Percentiles rank a stretch among this genome's conserved stretches.
Evolutionary conservation across 148 eudicot genomes (phyloP).

Genomic region (Chenopodium berlandieri): DNA sequence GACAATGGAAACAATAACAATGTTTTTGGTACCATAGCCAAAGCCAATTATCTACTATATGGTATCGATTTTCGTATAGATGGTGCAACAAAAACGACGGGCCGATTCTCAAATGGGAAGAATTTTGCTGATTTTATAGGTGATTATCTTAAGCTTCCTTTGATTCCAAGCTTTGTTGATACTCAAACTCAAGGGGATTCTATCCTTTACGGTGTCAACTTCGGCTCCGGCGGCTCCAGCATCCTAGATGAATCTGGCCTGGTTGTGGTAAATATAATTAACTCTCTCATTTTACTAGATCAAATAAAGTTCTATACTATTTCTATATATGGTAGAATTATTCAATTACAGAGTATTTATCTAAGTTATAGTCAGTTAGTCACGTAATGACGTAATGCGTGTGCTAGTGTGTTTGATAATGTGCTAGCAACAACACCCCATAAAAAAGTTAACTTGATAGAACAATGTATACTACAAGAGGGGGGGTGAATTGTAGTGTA

Average conservation of each 20-base stretch:
- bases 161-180: constrained; percentile 28
- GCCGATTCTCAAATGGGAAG: constrained; percentile 37
- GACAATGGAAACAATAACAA: constrained; percentile 44
- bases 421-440: too few relatives aligned
- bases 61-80: constrained; percentile 31
- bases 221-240: constrained; percentile 39
- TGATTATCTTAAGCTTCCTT: constrained; percentile 28
- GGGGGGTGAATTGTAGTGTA: too few relatives aligned
- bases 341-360: too few relatives aligned
- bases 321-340: too few relatives aligned
- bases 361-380: too few relatives aligned
- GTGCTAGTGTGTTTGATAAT: not conserved
- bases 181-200: constrained; percentile 11
- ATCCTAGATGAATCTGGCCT: constrained; percentile 37
- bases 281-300: too few relatives aligned
- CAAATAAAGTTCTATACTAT: too few relatives aligned
- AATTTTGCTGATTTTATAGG: constrained; percentile 31
- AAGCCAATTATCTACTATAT: constrained; percentile 36
- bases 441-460: not conserved
- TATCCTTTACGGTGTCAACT: constrained; percentile 35
- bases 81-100: constrained; percentile 11
- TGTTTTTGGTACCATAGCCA: not conserved
- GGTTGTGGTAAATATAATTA: constrained; percentile 15
- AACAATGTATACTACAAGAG: too few relatives aligned
- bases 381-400: not conserved